Conservation (phyloP, 169 alveolate species). For the Babesia divergens region DNA sequence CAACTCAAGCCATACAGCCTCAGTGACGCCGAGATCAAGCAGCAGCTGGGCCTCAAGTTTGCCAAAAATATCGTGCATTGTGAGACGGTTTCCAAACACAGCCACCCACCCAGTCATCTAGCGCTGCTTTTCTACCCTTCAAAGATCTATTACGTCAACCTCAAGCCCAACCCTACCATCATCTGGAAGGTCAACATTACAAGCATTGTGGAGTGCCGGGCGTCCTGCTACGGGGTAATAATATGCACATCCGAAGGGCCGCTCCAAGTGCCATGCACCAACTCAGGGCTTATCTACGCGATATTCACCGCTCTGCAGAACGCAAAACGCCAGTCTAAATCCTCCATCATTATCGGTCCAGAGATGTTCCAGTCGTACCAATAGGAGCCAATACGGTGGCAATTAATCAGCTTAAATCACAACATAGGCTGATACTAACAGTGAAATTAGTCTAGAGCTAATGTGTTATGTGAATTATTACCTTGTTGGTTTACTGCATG, state of each 20-base stretch:
- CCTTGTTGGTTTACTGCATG: too few relatives aligned
- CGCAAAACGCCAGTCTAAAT: conserved; percentile 44
- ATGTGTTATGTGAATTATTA: too few relatives aligned
- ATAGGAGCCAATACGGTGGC: too few relatives aligned
- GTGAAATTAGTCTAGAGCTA: too few relatives aligned
- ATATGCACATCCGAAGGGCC: conserved; percentile 16
- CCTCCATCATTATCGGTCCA: conserved; percentile 48
- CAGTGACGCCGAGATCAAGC: conserved; percentile 78
- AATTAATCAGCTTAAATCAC: too few relatives aligned
- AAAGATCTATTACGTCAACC: conserved; percentile 48
- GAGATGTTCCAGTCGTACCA: conserved; percentile 43
- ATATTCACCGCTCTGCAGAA: conserved; percentile 35
- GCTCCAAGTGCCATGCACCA: conserved; percentile 58
- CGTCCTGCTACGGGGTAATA: conserved; percentile 62
- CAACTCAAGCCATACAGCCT: conserved; percentile 68
- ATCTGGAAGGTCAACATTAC: conserved; percentile 54
- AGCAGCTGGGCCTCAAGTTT: conserved; percentile 74
- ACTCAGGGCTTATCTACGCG: conserved; percentile 35
- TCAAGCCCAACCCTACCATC: conserved; percentile 31
- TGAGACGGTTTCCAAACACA: conserved; percentile 59
- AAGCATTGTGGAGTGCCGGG: conserved; percentile 47
- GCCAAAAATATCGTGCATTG: conserved; percentile 75
- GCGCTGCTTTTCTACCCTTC: conserved; percentile 65
- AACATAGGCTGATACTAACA: too few relatives aligned
- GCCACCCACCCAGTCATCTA: conserved; percentile 31